Percentiles rank a stretch among this genome's conserved stretches.
Conservation (phyloP, 495 filamentous ascomycete genomes). For the Penicillium daleae region DNA sequence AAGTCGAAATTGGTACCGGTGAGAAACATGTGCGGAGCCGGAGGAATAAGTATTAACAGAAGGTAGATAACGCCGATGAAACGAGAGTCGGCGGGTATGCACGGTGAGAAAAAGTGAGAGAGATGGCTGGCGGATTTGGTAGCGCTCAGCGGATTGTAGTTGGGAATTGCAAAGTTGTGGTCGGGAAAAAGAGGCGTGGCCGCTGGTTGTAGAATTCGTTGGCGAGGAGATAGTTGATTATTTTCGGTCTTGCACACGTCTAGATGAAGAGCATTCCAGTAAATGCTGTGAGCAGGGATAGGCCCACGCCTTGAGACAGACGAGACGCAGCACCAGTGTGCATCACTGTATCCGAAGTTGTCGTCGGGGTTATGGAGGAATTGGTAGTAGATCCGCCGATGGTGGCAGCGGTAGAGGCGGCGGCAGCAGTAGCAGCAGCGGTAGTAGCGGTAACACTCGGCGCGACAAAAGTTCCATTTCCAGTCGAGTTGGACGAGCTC, state of each 20-base stretch:
- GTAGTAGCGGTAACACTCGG: constrained; percentile 17
- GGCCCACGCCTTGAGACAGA: constrained; percentile 16
- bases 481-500: constrained; percentile 13
- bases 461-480: constrained; percentile 24
- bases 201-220: neutral
- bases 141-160: neutral
- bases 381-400: constrained; percentile 2
- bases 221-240: neutral
- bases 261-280: constrained; percentile 19
- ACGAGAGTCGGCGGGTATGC: constrained; percentile 5
- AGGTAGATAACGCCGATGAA: constrained; percentile 1
- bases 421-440: constrained; percentile 12
- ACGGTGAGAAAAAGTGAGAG: neutral
- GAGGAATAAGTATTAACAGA: constrained; percentile 14
- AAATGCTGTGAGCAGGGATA: constrained; percentile 16
- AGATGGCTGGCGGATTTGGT: neutral
- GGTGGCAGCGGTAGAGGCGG: neutral
- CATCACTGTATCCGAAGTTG: constrained; percentile 9
- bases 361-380: neutral
- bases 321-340: constrained; percentile 18
- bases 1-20: constrained; percentile 1
- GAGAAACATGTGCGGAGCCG: constrained; percentile 3
- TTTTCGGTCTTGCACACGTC: neutral
- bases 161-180: neutral
- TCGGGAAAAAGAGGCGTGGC: neutral